Conservation (phyloP, 768 basidiomycete species). For the Galerina sulciceps region DNA sequence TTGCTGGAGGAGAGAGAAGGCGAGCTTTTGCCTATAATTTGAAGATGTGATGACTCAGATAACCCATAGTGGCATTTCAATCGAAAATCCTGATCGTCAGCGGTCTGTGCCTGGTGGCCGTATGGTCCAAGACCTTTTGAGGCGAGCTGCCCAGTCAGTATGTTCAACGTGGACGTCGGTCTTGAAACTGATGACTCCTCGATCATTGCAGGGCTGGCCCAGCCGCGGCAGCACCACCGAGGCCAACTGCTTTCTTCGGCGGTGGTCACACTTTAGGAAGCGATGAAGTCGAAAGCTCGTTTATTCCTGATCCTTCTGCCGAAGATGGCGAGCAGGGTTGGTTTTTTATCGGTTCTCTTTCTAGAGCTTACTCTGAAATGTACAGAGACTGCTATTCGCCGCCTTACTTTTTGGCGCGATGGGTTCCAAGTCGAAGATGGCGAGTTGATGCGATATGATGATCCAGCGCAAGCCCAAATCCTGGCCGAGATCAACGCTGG, state of each 20-base stretch:
- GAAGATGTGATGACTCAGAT: background rate
- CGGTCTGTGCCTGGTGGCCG: constrained; percentile 54
- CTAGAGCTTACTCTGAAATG: constrained; percentile 13
- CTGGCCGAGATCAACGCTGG: constrained; percentile 81
- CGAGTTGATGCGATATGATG: constrained; percentile 80
- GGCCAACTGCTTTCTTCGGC: constrained; percentile 56
- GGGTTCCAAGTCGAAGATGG: constrained; percentile 94
- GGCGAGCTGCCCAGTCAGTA: constrained; percentile 80
- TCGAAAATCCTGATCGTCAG: constrained; percentile 79
- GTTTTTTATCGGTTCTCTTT: background rate
- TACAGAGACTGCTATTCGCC: constrained; percentile 66
- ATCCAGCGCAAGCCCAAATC: constrained; percentile 70
- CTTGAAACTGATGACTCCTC: background rate
- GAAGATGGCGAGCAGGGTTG: constrained; percentile 28
- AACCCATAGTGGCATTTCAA: constrained; percentile 73
- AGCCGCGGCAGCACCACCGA: constrained; percentile 19
- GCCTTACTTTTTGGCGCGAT: constrained; percentile 90
- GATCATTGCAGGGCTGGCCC: constrained; percentile 23
- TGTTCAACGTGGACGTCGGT: background rate
- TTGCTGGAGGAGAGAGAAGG: constrained; percentile 96
- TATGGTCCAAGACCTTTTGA: constrained; percentile 73
- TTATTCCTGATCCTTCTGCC: constrained; percentile 73
- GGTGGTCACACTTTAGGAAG: constrained; percentile 87
- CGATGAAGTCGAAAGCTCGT: constrained; percentile 83
- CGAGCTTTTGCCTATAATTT: constrained; percentile 26